Percentiles rank a stretch among this genome's conserved stretches.
These are phyloP conservation scores for Corylus heterophylla DNA, from an alignment of 306 rosid species.

Conservation along the genomic window DNA sequence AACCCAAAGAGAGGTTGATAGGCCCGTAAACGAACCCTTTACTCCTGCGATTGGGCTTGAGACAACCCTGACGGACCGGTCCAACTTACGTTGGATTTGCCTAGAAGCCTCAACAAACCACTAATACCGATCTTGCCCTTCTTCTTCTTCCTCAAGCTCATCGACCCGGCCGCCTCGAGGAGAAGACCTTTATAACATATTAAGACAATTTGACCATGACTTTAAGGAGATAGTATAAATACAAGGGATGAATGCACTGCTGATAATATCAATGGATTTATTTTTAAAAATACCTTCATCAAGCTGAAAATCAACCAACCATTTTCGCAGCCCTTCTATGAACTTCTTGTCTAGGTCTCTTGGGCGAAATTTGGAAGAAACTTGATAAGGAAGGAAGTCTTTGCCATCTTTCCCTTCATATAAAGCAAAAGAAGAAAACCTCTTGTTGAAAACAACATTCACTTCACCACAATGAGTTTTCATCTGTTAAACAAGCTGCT, in stretches of 20 bases:
- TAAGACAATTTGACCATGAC: not conserved
- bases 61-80: too few relatives aligned
- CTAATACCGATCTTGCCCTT: too few relatives aligned
- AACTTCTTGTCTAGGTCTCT: constrained; percentile 37
- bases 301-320: constrained; percentile 44
- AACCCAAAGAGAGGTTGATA: too few relatives aligned
- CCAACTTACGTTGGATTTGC: too few relatives aligned
- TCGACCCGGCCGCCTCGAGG: too few relatives aligned
- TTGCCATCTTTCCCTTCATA: constrained; percentile 45
- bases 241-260: constrained; percentile 5
- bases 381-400: constrained; percentile 52
- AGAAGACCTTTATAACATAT: not conserved
- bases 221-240: not conserved
- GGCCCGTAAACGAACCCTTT: too few relatives aligned
- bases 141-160: too few relatives aligned
- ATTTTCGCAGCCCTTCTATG: constrained; percentile 52
- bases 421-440: constrained; percentile 60
- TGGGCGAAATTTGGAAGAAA: constrained; percentile 36
- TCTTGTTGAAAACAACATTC: constrained; percentile 52
- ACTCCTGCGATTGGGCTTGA: too few relatives aligned
- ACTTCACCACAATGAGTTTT: constrained; percentile 30
- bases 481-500: constrained; percentile 42
- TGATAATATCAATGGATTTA: not conserved
- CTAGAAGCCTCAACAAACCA: too few relatives aligned
- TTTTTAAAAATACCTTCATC: constrained; percentile 47